These are phyloP conservation scores for Mortierella sp. DNA, from an alignment of 371 early-diverging fungal species.

Conservation along the genomic window DNA sequence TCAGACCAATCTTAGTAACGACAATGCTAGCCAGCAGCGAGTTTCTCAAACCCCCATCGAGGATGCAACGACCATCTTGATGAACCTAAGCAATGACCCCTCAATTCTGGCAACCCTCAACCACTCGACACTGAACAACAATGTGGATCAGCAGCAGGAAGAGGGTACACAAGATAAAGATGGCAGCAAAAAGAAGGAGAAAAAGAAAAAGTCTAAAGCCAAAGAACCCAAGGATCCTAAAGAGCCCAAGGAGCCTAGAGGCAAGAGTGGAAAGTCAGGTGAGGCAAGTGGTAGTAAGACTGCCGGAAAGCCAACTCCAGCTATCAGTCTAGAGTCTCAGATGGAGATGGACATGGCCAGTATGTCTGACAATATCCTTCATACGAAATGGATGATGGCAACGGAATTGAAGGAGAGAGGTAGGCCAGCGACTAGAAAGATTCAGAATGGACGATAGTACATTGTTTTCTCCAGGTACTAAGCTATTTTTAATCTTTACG, in stretches of 20 bases:
- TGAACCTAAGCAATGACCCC: conserved; percentile 27
- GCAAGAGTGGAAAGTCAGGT: background rate
- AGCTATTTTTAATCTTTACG: background rate
- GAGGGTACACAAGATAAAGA: background rate
- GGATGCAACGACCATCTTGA: conserved; percentile 14
- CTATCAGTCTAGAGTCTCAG: conserved; percentile 16
- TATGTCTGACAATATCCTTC: conserved; percentile 39
- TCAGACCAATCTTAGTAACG: background rate
- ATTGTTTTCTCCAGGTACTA: too few relatives aligned
- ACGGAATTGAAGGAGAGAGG: conserved; percentile 44
- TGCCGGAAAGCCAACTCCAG: background rate
- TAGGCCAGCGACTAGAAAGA: background rate
- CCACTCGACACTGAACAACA: conserved; percentile 4
- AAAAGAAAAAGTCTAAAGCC: conserved; percentile 3
- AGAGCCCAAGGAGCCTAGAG: background rate
- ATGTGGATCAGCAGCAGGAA: conserved; percentile 1
- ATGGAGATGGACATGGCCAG: conserved; percentile 13
- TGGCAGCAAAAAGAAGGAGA: conserved; percentile 12
- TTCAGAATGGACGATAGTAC: background rate
- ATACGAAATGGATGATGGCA: conserved; percentile 53
- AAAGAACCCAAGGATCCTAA: background rate
- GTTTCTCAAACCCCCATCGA: background rate
- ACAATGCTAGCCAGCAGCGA: background rate
- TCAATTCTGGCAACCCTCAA: conserved; percentile 32
- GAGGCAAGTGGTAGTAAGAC: background rate